These are phyloP conservation scores for Shiraia sp. DNA, from an alignment of 2,329 filamentous ascomycete species.

Conservation along the genomic window DNA sequence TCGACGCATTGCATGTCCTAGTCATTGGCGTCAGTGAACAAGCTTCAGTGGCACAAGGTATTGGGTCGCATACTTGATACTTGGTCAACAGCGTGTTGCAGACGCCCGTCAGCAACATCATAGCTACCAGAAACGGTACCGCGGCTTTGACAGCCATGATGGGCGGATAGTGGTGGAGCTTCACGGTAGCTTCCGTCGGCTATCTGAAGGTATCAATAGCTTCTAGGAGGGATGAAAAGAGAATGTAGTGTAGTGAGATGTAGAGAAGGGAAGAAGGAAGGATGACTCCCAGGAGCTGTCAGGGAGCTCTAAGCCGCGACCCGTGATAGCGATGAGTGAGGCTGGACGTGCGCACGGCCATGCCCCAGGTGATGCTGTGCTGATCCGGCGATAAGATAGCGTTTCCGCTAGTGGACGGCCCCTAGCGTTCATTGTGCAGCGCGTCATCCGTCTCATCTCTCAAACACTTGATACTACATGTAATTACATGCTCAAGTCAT, in stretches of 20 bases:
- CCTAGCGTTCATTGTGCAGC: not conserved
- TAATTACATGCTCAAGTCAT: too few relatives aligned
- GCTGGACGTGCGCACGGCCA: conserved; percentile 26
- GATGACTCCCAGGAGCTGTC: conserved; percentile 4
- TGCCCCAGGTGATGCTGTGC: not conserved
- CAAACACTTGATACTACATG: too few relatives aligned
- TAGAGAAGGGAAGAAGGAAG: conserved; percentile 4
- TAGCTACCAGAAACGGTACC: conserved; percentile 83
- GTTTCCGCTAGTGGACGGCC: conserved; percentile 1
- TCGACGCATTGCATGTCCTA: conserved; percentile 96
- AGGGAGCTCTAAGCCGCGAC: conserved; percentile 29
- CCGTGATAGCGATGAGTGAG: conserved; percentile 37
- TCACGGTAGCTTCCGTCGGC: conserved; percentile 2
- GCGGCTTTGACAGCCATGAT: conserved; percentile 71
- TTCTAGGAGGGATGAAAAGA: conserved; percentile 17
- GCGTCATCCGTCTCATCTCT: not conserved
- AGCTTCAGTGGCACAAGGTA: not conserved
- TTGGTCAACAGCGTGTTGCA: conserved; percentile 98
- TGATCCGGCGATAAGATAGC: conserved; percentile 30
- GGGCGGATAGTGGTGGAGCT: conserved; percentile 16
- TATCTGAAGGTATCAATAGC: not conserved
- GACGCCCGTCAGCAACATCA: conserved; percentile 96
- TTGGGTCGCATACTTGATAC: conserved; percentile 69
- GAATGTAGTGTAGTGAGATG: conserved; percentile 7
- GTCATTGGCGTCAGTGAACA: conserved; percentile 18